These are phyloP conservation scores for Kernera saxatilis DNA, from an alignment of 345 rosid genomes.

Conservation along the genomic window DNA sequence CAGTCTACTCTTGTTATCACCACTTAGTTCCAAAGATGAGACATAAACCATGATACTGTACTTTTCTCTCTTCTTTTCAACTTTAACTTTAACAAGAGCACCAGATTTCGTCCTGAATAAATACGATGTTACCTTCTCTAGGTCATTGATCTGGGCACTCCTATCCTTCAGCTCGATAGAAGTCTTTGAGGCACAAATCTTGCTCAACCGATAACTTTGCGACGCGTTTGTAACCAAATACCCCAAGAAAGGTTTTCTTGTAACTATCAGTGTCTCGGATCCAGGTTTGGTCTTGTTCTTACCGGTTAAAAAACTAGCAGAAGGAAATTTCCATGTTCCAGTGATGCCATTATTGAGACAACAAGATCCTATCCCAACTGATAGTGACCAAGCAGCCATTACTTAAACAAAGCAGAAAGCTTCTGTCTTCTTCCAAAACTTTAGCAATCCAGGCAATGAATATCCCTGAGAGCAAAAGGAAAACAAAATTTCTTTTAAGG, in stretches of 20 bases:
- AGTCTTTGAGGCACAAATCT: conserved; percentile 43
- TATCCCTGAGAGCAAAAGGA: conserved; percentile 13
- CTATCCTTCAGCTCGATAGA: conserved; percentile 43
- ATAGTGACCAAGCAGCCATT: conserved; percentile 53
- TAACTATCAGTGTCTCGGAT: conserved; percentile 20
- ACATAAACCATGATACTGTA: conserved; percentile 55
- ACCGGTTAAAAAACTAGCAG: conserved; percentile 19
- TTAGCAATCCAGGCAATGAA: conserved; percentile 8
- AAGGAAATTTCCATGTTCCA: conserved; percentile 33
- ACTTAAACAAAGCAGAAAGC: not conserved
- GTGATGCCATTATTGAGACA: conserved; percentile 31
- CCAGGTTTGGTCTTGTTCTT: conserved; percentile 17
- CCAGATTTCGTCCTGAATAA: conserved; percentile 69
- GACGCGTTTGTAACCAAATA: conserved; percentile 15
- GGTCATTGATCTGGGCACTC: conserved; percentile 33
- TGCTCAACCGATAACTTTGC: conserved; percentile 28
- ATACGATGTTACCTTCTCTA: conserved; percentile 43
- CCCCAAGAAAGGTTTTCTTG: conserved; percentile 27
- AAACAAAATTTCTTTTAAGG: not conserved
- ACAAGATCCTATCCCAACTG: conserved; percentile 30
- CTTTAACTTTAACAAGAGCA: conserved; percentile 58
- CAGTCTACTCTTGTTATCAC: conserved; percentile 33
- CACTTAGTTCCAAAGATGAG: conserved; percentile 41
- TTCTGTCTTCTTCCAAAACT: not conserved
- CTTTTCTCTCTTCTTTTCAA: conserved; percentile 46